phyloP scores from a whole-genome alignment of 495 filamentous ascomycete genomes.

The Tuber indicum region DNA sequence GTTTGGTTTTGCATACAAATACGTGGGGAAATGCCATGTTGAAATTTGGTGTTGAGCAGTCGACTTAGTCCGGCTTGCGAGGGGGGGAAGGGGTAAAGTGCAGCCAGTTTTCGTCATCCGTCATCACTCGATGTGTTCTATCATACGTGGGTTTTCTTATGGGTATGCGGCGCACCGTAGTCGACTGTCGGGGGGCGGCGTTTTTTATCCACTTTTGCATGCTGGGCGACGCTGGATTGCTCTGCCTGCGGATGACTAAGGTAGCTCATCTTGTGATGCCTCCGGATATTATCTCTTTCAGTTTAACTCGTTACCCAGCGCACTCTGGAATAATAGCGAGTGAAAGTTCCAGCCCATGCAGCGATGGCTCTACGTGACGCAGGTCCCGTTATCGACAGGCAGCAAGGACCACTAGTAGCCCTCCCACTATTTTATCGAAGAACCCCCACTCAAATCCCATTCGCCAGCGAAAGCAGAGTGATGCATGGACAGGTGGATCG shows the following conservation, averaged over 20 bases:
- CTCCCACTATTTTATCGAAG: background rate
- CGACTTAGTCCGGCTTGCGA: background rate
- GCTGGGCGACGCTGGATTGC: background rate
- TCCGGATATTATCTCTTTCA: background rate
- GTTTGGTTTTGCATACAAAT: background rate
- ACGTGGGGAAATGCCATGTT: background rate
- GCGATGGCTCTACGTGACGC: background rate
- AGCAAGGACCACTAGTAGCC: background rate
- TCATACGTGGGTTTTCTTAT: background rate
- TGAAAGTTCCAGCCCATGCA: background rate
- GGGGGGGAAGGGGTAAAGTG: background rate
- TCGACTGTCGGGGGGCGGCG: background rate
- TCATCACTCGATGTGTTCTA: background rate
- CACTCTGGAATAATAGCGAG: background rate
- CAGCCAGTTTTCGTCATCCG: background rate
- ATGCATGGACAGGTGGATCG: background rate
- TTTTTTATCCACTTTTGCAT: background rate
- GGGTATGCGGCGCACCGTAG: background rate
- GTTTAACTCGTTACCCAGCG: background rate
- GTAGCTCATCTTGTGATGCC: background rate
- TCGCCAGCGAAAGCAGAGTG: background rate
- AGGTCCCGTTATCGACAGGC: background rate
- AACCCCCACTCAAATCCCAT: background rate
- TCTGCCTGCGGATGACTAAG: background rate
- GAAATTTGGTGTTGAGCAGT: background rate